Evolutionary conservation across 768 basidiomycete genomes (phyloP).

Genomic region (Tylopilus cervinicoccineus): DNA sequence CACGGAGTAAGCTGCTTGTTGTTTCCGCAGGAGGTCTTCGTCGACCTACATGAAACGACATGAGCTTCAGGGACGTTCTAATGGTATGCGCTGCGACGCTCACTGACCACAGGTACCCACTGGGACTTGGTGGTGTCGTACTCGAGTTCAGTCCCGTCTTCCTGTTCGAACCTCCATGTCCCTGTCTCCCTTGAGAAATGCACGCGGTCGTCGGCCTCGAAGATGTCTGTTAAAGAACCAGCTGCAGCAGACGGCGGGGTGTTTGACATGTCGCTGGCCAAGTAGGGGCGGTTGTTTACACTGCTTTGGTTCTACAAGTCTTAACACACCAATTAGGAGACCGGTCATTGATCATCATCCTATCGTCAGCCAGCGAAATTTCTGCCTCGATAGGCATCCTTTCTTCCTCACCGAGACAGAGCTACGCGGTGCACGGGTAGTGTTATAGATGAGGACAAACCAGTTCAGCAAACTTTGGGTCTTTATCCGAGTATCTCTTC

Average conservation of each 20-base stretch:
- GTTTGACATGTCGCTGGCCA: conserved; percentile 21
- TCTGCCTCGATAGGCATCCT: conserved; percentile 21
- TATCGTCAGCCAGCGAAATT: conserved; percentile 18
- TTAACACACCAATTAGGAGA: conserved; percentile 10
- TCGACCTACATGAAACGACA: conserved; percentile 54
- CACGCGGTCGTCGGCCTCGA: conserved; percentile 77
- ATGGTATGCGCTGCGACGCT: background rate
- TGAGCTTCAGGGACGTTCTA: background rate
- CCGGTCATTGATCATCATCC: conserved; percentile 18
- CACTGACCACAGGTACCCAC: conserved; percentile 83
- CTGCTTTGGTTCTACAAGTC: conserved; percentile 32
- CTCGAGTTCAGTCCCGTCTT: conserved; percentile 88
- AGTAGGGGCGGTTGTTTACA: conserved; percentile 30
- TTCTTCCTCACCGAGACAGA: conserved; percentile 18
- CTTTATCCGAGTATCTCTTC: conserved; percentile 21
- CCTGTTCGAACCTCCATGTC: conserved; percentile 88
- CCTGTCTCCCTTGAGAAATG: conserved; percentile 71
- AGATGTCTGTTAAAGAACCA: conserved; percentile 54
- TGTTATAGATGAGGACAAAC: conserved; percentile 15
- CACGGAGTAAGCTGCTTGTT: conserved; percentile 94
- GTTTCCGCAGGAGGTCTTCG: conserved; percentile 79
- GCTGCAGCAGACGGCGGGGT: conserved; percentile 45
- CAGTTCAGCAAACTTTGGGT: conserved; percentile 23
- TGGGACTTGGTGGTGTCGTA: conserved; percentile 70
- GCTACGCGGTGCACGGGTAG: conserved; percentile 25